Base-by-base conservation (phyloP, 2,329 filamentous ascomycete species). In the Aspergillus uvarum region DNA sequence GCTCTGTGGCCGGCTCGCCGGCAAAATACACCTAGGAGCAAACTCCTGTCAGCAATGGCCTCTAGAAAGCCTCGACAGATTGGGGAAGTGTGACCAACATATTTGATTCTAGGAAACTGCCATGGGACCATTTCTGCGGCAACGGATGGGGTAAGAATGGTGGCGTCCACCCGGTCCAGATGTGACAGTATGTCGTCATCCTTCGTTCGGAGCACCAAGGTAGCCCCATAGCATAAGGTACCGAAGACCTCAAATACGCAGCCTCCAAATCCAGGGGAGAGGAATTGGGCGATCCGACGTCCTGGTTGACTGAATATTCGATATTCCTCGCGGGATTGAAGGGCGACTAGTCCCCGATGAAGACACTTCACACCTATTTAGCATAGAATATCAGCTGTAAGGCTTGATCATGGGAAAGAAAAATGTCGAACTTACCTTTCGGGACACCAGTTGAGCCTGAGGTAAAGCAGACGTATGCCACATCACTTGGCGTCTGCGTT, bases 201-300 rank as follows among this genome's bases (percentile, higher is more conserved):
- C 21, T 67, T 59, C 12, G 11, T 12, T 1, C 48, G 38, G 1
- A 81, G 66, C 0, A 79, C 70, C 2, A 81, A 66, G 0, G 77
- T 78, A 0, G 72, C 72, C 0, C 79, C 79, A 56, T 79, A 76
- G 19, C 66, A 68, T 1, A 81, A 65, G 1, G 78, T 67, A 0
- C 75, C 76, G 57, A 80, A 80, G 0, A 78, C 70, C 58, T 78
- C 79, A 35, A 77, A 71, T 10, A 81, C 78, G 56, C 71, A 74
- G n/a, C 75, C 77, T 62, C 81, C 80, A 57, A 82, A 82, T 0
- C 66, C 75, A 0, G 72, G 67, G 1, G 79, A 81, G 70, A 81
- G 74, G 47, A 79, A 51, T 57, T 81, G 79, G 2, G 77, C 69
- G 2, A 79, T 70, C 4, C 67, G 64, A 42, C 59, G 54, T 0